A percentile compares a stretch with the other conserved stretches of the same genome.
phyloP scores from a whole-genome alignment of 208 protist species.

The Trichomonas vaginalis region DNA sequence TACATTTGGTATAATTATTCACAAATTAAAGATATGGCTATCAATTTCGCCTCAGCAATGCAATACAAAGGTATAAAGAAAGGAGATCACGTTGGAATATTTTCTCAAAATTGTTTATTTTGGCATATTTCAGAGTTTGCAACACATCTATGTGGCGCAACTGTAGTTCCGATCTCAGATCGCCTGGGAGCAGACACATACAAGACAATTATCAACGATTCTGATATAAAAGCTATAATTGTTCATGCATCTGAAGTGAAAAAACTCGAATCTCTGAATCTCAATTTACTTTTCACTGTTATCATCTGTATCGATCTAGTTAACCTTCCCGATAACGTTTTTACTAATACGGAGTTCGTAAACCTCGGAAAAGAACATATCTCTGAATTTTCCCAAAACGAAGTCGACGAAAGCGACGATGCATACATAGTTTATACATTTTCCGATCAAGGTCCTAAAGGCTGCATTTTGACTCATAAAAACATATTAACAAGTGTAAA shows the following conservation, averaged over 20 bases:
- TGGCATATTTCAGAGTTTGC: background rate
- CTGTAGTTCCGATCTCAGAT: slow-evolving; percentile 18
- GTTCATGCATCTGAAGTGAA: background rate
- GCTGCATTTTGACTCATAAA: background rate
- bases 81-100: background rate
- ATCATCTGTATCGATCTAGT: background rate
- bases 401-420: background rate
- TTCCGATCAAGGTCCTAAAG: background rate
- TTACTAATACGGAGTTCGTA: background rate
- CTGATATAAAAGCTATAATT: slow-evolving; percentile 22
- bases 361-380: background rate
- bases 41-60: background rate
- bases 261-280: background rate
- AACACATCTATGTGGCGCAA: background rate
- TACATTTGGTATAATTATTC: background rate
- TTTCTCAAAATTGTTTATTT: background rate
- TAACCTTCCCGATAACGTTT: background rate
- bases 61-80: background rate
- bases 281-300: background rate
- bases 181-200: slow-evolving; percentile 11
- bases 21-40: background rate
- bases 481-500: background rate
- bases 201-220: slow-evolving; percentile 21
- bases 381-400: background rate
- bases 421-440: background rate